phyloP scores from a whole-genome alignment of 176 grass and related monocot genomes.

The Phyllostachys edulis region DNA sequence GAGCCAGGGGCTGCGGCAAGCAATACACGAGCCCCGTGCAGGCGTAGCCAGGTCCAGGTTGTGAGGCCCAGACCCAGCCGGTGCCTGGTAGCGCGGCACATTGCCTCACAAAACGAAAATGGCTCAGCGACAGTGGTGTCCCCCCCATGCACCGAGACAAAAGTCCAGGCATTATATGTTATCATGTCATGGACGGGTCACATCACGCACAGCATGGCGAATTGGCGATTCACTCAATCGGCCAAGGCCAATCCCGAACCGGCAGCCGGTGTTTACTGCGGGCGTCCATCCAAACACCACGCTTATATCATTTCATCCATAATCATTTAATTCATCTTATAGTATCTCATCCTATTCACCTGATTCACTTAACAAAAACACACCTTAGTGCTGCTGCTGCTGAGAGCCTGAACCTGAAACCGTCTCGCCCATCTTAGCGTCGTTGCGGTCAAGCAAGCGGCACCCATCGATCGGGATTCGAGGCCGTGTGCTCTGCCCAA shows the following conservation, averaged over 20 bases:
- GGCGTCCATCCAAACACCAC: background rate
- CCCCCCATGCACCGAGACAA: background rate
- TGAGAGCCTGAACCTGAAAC: background rate
- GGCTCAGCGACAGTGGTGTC: background rate
- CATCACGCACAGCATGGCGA: background rate
- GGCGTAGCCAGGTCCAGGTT: background rate
- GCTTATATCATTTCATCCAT: too few species aligned
- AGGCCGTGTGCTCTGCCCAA: conserved; percentile 19
- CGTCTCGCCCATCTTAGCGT: background rate
- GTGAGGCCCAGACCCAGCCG: background rate
- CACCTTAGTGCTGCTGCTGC: background rate
- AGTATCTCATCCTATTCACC: too few species aligned
- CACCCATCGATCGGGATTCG: background rate
- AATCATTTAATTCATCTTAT: too few species aligned
- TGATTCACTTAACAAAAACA: too few species aligned
- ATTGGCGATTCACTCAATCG: background rate
- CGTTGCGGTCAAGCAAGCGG: background rate
- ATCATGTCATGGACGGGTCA: conserved; percentile 6
- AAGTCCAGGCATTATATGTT: conserved; percentile 1
- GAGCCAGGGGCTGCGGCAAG: background rate
- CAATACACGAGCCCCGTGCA: background rate
- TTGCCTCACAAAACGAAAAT: background rate
- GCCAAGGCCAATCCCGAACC: background rate
- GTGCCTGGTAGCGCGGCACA: background rate
- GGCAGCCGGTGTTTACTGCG: background rate